Evolutionary conservation across 495 filamentous ascomycete species (phyloP), one percentile per base, ranked within the genome.

Genomic region (Apiosordaria backusii): DNA sequence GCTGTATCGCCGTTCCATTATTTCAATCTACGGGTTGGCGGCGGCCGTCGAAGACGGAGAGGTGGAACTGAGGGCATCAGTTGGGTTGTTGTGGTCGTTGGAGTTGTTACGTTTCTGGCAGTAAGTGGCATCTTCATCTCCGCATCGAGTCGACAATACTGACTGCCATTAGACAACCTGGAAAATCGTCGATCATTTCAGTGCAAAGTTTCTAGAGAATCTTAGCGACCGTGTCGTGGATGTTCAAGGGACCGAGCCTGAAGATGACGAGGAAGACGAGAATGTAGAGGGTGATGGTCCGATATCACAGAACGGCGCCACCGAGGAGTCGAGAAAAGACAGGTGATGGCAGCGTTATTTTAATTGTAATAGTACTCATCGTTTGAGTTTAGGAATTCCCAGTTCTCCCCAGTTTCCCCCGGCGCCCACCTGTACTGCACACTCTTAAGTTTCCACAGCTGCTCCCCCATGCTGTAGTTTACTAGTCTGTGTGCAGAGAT

Each of bases 401-500:
- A 45, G 35, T 13, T 45, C 35, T 45, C 35, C 13, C 16, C 35
- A 6, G 35, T 45, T 15, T 15, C 35, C 35, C 13, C 10, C 9
- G 16, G 35, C 1, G 2, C 9, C 9, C 9, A 7, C 35, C 13
- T 27, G 59, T 72, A 76, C 64, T 80, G 92, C 92, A 93, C 90
- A 88, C 90, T 88, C 88, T 95, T 96, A 86, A 97, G 93, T 93
- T 96, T 89, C 82, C 92, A 91, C 86, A 79, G 78, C 77, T 76
- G 73, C 80, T 82, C 84, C 70, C 81, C 89, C 82, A 87, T 94
- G 87, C 83, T 81, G 86, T 92, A 90, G 84, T 87, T 45, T 86
- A 92, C 94, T 85, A 92, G 93, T 96, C 92, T 90, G 84, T 87
- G 88, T 95, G 92, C 93, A 90, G 82, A 97, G 83, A 97, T 82